A percentile compares a stretch with the other conserved stretches of the same genome.
Evolutionary conservation across 768 basidiomycete species (phyloP).

Genomic region (Leccinum boreale): DNA sequence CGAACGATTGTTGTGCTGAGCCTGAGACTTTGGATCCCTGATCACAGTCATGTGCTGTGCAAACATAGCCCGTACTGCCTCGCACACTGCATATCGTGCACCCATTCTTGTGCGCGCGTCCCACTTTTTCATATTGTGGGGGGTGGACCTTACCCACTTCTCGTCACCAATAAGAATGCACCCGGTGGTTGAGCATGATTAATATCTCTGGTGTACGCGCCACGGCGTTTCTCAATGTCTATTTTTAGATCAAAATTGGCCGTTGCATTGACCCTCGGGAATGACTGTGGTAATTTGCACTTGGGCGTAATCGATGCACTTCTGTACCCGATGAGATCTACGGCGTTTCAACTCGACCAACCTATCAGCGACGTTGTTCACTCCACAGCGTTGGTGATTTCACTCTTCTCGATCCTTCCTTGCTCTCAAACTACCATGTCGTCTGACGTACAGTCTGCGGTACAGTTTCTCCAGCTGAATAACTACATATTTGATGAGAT

Average conservation of each 20-base stretch:
- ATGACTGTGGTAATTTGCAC: no score
- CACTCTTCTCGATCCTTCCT: not conserved
- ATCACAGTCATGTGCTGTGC: not conserved
- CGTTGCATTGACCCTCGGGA: no score
- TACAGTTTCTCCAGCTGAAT: not conserved
- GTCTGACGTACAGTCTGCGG: not conserved
- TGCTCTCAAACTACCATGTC: not conserved
- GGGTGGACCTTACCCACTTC: not conserved
- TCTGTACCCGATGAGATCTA: no score
- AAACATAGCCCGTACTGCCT: not conserved
- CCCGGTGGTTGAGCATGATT: not conserved
- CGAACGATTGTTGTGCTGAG: no score
- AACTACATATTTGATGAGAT: not conserved
- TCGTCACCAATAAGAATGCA: not conserved
- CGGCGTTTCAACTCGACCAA: no score
- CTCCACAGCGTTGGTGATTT: not conserved
- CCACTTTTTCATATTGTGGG: not conserved
- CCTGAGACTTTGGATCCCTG: no score
- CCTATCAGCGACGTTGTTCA: no score
- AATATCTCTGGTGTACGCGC: no score
- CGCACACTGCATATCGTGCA: no score
- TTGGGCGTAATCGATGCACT: no score
- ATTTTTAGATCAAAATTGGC: no score
- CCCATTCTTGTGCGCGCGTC: no score
- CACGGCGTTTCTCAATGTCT: not conserved